Evolutionary conservation across 495 filamentous ascomycete genomes (phyloP), one percentile per base, ranked within the genome.

Genomic region (Penicillium riverlandense): DNA sequence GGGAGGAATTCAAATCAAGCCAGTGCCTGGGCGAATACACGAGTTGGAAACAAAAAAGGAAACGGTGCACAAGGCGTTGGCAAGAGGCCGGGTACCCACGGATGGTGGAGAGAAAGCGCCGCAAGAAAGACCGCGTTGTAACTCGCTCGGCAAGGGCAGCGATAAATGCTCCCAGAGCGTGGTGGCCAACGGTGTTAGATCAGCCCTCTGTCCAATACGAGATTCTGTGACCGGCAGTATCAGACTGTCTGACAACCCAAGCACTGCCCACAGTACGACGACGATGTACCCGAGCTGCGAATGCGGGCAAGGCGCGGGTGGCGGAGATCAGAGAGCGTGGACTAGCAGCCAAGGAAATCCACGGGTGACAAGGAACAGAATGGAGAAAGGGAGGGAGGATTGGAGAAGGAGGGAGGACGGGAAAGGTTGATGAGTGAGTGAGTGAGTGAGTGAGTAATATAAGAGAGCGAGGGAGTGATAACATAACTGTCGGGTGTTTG

Each of bases 401-500:
- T 38, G 30, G 14, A 13, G 34, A 37, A 33, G 34, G 15, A 40
- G 47, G 13, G 14, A 34, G 43, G 39, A 34, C 37, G 34, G 40
- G 41, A 40, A 41, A 39, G 35, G 40, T 37, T 11, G 52, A 45
- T 28, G 39, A 28, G 40, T 31, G 40, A 51, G 44, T 54, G 57
- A 61, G 58, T 22, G 55, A 58, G 31, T 33, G 31, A n/a, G n/a
- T n/a, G n/a, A n/a, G n/a, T n/a, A n/a, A 34, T 34, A 34, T 39
- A 38, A 53, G 49, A 53, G 49, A 51, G 44, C 57, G 57, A 61
- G 58, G 22, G 55, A 58, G 49, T 49, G 45, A 51, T 22, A 22
- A 22, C 22, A 22, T 22, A 22, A 22, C 22, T 22, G 22, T 22
- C 22, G 22, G 22, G 22, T 57, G 56, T 59, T 59, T 57, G 56